Evolutionary conservation across 768 basidiomycete genomes (phyloP).

Genomic region (Cyathus striatus): DNA sequence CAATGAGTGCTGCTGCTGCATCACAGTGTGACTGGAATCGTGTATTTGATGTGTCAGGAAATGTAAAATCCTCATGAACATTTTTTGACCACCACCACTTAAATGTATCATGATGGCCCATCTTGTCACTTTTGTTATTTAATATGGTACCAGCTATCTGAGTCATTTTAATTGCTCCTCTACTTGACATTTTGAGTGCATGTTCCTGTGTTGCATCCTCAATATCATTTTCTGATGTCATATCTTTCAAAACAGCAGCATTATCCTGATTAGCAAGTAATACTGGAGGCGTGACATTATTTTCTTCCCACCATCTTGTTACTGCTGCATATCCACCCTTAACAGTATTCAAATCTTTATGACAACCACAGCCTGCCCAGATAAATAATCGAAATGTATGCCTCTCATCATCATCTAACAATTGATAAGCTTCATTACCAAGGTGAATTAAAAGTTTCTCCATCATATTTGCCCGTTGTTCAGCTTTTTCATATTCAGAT

Average conservation of each 20-base stretch:
- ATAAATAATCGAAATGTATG: slow-evolving; percentile 17
- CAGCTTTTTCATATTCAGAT: slow-evolving; percentile 5
- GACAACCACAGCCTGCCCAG: slow-evolving; percentile 25
- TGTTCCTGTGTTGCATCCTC: background rate
- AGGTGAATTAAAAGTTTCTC: slow-evolving; percentile 6
- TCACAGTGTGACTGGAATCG: slow-evolving; percentile 25
- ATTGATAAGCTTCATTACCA: slow-evolving; percentile 9
- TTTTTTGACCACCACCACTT: slow-evolving; percentile 8
- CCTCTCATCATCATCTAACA: slow-evolving; percentile 11
- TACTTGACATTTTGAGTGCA: background rate
- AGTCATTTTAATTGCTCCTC: background rate
- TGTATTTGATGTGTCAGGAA: slow-evolving; percentile 30
- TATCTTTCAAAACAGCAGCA: background rate
- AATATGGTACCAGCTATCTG: background rate
- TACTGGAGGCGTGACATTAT: background rate
- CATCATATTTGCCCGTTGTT: slow-evolving; percentile 7
- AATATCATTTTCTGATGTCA: background rate
- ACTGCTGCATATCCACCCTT: slow-evolving; percentile 17
- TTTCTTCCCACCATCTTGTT: slow-evolving; percentile 20
- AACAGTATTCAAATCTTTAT: slow-evolving; percentile 26
- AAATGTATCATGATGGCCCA: slow-evolving; percentile 23
- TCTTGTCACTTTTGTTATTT: slow-evolving; percentile 29
- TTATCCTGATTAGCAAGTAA: background rate
- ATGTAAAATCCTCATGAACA: slow-evolving; percentile 12
- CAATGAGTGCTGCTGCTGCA: slow-evolving; percentile 17